phyloP scores from a whole-genome alignment of 2,329 filamentous ascomycete genomes.

The Onygena corvina region DNA sequence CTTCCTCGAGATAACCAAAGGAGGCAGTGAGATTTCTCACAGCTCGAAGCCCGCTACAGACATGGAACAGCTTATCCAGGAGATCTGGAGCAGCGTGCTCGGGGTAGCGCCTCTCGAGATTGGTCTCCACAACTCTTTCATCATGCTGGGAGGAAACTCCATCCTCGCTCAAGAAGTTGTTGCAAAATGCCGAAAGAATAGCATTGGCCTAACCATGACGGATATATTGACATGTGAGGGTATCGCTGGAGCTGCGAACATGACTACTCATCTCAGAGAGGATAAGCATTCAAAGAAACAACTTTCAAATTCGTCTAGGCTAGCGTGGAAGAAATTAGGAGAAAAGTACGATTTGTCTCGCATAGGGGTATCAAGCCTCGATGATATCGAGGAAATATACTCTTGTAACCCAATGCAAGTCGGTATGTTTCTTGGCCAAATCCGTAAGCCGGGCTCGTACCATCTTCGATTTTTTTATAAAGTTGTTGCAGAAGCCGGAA shows the following conservation, averaged over 20 bases:
- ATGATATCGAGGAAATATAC: slow-evolving; percentile 10
- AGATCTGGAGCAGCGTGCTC: slow-evolving; percentile 25
- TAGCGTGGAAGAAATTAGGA: not conserved
- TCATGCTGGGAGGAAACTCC: slow-evolving; percentile 12
- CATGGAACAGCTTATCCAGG: slow-evolving; percentile 8
- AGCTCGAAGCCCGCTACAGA: not conserved
- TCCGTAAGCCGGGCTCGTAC: slow-evolving; percentile 3
- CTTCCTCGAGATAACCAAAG: slow-evolving; percentile 8
- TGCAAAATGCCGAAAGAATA: slow-evolving; percentile 15
- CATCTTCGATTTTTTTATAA: not conserved
- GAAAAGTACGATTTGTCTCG: slow-evolving; percentile 5
- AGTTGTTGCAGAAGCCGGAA: not conserved
- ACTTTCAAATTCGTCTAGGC: not conserved
- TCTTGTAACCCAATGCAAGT: slow-evolving; percentile 10
- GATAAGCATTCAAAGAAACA: not conserved
- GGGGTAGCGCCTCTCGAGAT: slow-evolving; percentile 26
- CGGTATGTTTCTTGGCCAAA: slow-evolving; percentile 9
- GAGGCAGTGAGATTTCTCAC: not conserved
- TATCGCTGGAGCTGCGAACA: slow-evolving; percentile 4
- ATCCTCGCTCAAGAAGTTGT: slow-evolving; percentile 21
- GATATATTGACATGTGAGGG: slow-evolving; percentile 20
- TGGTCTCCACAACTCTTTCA: slow-evolving; percentile 12
- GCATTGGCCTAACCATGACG: slow-evolving; percentile 18
- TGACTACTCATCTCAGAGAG: slow-evolving; percentile 5
- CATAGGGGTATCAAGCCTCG: not conserved